phyloP scores from a whole-genome alignment of 129 eudicot species.

The Heracleum sosnowskyi region DNA sequence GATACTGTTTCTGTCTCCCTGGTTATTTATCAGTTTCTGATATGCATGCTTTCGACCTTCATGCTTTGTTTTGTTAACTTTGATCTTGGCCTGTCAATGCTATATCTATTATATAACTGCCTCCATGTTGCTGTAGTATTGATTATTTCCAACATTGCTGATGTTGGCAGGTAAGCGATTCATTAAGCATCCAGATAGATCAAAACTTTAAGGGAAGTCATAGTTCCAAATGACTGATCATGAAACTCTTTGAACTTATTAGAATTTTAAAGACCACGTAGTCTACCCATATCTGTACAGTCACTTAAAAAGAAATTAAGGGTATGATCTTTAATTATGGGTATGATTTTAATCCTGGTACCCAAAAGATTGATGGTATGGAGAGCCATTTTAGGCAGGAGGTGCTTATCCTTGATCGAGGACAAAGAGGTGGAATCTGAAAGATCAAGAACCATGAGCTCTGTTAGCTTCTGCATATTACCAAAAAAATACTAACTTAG shows the following conservation, averaged over 20 bases:
- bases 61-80: too few relatives aligned
- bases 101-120: too few relatives aligned
- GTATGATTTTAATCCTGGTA: slow-evolving; percentile 7
- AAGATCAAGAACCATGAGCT: slow-evolving; percentile 45
- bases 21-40: too few relatives aligned
- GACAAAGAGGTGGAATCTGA: slow-evolving; percentile 21
- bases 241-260: slow-evolving; percentile 26
- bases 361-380: slow-evolving; percentile 9
- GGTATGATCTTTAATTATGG: slow-evolving; percentile 1
- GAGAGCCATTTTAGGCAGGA: slow-evolving; percentile 10
- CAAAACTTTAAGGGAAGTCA: slow-evolving; percentile 23
- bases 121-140: too few relatives aligned
- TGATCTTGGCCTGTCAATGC: too few relatives aligned
- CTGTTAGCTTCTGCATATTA: slow-evolving; percentile 8
- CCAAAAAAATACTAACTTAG: slow-evolving; percentile 11
- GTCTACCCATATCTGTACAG: slow-evolving; percentile 24
- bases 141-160: too few relatives aligned
- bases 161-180: too few relatives aligned
- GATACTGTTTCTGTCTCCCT: too few relatives aligned
- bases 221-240: slow-evolving; percentile 23
- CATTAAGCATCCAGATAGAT: slow-evolving; percentile 29
- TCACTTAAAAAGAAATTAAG: too few relatives aligned
- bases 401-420: slow-evolving; percentile 14
- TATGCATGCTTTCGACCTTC: too few relatives aligned
- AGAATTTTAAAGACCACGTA: slow-evolving; percentile 32